phyloP scores from a whole-genome alignment of 805 yeast genomes.

The Yamadazyma olivae region DNA sequence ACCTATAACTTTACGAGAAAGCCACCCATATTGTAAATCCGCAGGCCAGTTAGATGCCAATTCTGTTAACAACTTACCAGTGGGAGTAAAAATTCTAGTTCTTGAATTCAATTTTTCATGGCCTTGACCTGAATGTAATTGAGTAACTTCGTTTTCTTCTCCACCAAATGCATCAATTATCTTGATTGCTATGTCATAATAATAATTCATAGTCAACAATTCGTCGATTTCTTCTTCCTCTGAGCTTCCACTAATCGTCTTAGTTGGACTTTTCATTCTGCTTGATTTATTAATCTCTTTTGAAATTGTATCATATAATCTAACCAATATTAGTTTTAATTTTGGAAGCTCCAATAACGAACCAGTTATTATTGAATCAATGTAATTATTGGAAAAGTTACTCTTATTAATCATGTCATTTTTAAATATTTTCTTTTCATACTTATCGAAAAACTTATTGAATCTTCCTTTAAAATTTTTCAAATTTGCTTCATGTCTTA shows the following conservation, averaged over 20 bases:
- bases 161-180: slow-evolving; percentile 83
- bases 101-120: slow-evolving; percentile 28
- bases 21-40: slow-evolving; percentile 85
- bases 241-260: background rate
- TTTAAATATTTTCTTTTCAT: slow-evolving; percentile 25
- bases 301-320: slow-evolving; percentile 49
- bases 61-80: slow-evolving; percentile 85
- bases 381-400: slow-evolving; percentile 23
- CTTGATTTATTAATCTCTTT: background rate
- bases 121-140: slow-evolving; percentile 16
- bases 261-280: background rate
- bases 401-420: slow-evolving; percentile 28
- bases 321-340: slow-evolving; percentile 62
- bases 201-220: slow-evolving; percentile 28
- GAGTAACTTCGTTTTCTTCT: slow-evolving; percentile 20
- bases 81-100: slow-evolving; percentile 75
- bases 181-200: slow-evolving; percentile 52
- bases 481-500: slow-evolving; percentile 92
- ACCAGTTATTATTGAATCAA: slow-evolving; percentile 54
- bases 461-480: slow-evolving; percentile 57
- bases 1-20: slow-evolving; percentile 79
- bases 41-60: slow-evolving; percentile 85
- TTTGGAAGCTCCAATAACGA: slow-evolving; percentile 66
- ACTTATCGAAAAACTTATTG: slow-evolving; percentile 34
- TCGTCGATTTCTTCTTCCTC: slow-evolving; percentile 20